phyloP scores from a whole-genome alignment of 805 yeast genomes.

The Kregervanrija pseudodelftensis region DNA sequence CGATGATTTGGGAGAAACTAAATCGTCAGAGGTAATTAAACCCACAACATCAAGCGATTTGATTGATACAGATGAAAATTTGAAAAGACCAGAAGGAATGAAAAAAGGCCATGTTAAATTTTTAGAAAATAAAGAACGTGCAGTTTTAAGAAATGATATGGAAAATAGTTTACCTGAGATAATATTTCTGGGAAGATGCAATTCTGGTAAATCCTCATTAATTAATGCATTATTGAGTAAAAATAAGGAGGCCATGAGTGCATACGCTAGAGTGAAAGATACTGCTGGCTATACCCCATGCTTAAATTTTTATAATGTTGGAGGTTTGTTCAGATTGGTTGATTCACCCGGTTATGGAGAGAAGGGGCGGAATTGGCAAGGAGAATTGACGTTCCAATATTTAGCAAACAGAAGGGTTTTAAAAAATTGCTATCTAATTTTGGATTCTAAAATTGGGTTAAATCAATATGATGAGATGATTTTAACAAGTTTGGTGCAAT shows the following conservation, averaged over 20 bases:
- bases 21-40: no score
- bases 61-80: neutral
- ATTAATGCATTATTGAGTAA: constrained; percentile 52
- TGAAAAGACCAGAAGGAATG: constrained; percentile 9
- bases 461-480: constrained; percentile 48
- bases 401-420: constrained; percentile 47
- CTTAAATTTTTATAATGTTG: constrained; percentile 64
- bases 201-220: constrained; percentile 80
- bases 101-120: constrained; percentile 23
- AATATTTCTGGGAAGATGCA: constrained; percentile 68
- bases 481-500: constrained; percentile 38
- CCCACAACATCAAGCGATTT: neutral
- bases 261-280: constrained; percentile 37
- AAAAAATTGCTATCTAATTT: constrained; percentile 50
- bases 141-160: constrained; percentile 20
- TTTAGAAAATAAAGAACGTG: constrained; percentile 19
- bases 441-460: constrained; percentile 57
- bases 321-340: constrained; percentile 54
- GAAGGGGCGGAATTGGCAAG: constrained; percentile 60
- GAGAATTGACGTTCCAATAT: constrained; percentile 59
- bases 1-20: no score
- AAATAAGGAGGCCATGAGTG: constrained; percentile 15
- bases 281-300: constrained; percentile 44
- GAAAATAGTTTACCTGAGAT: constrained; percentile 58
- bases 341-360: constrained; percentile 92